A percentile compares a stretch with the other conserved stretches of the same genome.
phyloP scores from a whole-genome alignment of 768 basidiomycete species.

The Galerina marginata region DNA sequence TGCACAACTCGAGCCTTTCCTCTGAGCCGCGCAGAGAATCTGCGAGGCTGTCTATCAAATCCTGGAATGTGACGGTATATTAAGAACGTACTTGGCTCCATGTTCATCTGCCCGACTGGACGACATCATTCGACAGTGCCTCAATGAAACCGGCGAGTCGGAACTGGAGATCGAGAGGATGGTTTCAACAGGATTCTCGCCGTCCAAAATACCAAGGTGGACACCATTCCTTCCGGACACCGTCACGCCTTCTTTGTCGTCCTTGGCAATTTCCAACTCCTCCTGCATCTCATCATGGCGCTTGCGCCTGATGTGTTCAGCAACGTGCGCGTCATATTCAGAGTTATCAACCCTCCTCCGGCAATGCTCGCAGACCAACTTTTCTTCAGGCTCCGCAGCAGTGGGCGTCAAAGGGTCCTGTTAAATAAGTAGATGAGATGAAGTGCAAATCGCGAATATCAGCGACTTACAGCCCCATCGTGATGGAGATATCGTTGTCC shows the following conservation, averaged over 20 bases:
- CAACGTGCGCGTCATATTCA: conserved; percentile 33
- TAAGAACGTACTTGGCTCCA: conserved; percentile 28
- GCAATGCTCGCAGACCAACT: conserved; percentile 30
- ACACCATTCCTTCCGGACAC: conserved; percentile 46
- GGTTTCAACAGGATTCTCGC: conserved; percentile 33
- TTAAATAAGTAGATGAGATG: background rate
- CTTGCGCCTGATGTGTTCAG: conserved; percentile 33
- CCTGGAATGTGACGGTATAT: background rate
- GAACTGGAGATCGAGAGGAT: conserved; percentile 32
- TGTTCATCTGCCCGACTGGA: conserved; percentile 26
- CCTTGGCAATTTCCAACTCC: conserved; percentile 45
- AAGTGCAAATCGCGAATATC: background rate
- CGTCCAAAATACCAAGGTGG: conserved; percentile 53
- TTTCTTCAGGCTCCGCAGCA: conserved; percentile 2
- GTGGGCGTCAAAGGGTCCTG: background rate
- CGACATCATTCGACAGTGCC: conserved; percentile 29
- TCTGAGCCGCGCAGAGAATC: conserved; percentile 39
- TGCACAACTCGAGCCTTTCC: conserved; percentile 34
- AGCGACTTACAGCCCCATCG: conserved; percentile 1
- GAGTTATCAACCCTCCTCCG: conserved; percentile 25
- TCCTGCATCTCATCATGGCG: conserved; percentile 34
- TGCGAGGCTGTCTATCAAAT: conserved; percentile 7
- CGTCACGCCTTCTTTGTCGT: conserved; percentile 51
- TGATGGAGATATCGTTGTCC: background rate
- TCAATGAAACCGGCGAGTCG: conserved; percentile 25